phyloP scores from a whole-genome alignment of 2,329 filamentous ascomycete genomes.

The Eutypella sp. region DNA sequence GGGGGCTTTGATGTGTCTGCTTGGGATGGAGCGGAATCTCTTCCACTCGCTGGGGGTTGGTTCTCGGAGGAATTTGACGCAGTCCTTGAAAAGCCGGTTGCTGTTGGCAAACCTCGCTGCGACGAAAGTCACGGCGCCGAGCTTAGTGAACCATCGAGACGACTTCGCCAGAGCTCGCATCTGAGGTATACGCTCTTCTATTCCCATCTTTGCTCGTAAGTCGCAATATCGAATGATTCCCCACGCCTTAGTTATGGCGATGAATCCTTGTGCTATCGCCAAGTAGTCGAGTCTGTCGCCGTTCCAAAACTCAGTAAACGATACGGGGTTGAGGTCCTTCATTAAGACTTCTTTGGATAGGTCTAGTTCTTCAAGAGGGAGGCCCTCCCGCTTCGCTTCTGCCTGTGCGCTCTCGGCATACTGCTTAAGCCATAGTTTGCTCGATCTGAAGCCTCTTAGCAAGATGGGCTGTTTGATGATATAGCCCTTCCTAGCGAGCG shows the following conservation, averaged over 20 bases:
- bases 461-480: slow-evolving; percentile 57
- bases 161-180: slow-evolving; percentile 57
- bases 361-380: slow-evolving; percentile 31
- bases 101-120: slow-evolving; percentile 47
- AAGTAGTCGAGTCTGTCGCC: slow-evolving; percentile 54
- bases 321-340: slow-evolving; percentile 46
- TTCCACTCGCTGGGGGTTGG: slow-evolving; percentile 53
- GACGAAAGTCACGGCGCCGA: slow-evolving; percentile 52
- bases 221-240: slow-evolving; percentile 54
- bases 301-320: slow-evolving; percentile 53
- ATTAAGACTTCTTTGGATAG: slow-evolving; percentile 35
- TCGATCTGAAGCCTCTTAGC: slow-evolving; percentile 55
- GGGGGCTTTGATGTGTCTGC: slow-evolving; percentile 26
- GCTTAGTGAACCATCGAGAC: slow-evolving; percentile 51
- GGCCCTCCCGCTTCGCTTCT: slow-evolving; percentile 32
- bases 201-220: slow-evolving; percentile 52
- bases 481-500: slow-evolving; percentile 55
- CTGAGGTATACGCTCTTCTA: slow-evolving; percentile 50
- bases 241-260: slow-evolving; percentile 54
- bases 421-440: slow-evolving; percentile 55
- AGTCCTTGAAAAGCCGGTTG: slow-evolving; percentile 54
- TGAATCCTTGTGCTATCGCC: slow-evolving; percentile 51
- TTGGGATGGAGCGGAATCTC: slow-evolving; percentile 47
- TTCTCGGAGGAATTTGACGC: slow-evolving; percentile 53
- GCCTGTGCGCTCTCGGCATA: slow-evolving; percentile 42